Conservation (phyloP, 768 basidiomycete species). For the Cystofilobasidium capitatum region DNA sequence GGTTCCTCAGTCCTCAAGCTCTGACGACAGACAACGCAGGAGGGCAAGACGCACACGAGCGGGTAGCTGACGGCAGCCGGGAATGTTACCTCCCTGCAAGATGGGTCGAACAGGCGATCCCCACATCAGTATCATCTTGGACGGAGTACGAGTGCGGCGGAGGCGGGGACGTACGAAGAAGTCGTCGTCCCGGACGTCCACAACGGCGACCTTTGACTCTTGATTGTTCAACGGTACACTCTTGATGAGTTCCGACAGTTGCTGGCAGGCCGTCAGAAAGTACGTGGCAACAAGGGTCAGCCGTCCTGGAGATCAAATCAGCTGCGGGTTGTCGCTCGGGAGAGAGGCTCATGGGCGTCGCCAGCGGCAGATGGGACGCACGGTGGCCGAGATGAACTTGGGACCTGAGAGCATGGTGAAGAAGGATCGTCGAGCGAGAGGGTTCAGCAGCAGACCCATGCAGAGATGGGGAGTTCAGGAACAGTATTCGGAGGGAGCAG, state of each 20-base stretch:
- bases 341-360: background rate
- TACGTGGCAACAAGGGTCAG: no score
- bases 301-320: no score
- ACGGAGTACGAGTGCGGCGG: background rate
- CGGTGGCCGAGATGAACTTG: background rate
- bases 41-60: background rate
- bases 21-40: background rate
- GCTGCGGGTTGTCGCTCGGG: background rate
- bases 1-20: no score
- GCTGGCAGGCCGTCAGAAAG: no score
- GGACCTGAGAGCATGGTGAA: background rate
- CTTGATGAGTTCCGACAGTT: background rate
- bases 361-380: background rate
- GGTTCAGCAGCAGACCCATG: no score
- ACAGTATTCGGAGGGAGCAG: no score
- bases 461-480: no score
- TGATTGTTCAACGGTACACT: background rate
- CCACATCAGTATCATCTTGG: background rate
- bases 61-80: conserved; percentile 6
- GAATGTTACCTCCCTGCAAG: conserved; percentile 11
- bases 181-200: conserved; percentile 11
- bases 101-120: no score
- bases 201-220: background rate
- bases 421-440: background rate
- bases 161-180: background rate